phyloP scores from a whole-genome alignment of 306 rosid species.

The Ochetophila trinervis region DNA sequence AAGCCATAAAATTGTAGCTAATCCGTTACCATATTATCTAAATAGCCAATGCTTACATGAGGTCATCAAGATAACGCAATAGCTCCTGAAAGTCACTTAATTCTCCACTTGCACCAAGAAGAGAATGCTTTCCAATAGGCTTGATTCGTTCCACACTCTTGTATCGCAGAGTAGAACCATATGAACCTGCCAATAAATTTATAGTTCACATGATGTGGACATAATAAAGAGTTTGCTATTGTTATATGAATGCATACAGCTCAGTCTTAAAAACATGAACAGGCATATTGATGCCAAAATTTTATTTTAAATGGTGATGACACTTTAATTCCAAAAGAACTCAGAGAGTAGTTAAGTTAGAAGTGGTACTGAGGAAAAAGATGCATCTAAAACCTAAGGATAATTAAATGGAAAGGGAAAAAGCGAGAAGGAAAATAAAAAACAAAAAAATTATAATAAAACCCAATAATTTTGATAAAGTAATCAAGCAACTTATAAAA shows the following conservation, averaged over 20 bases:
- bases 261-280: no score
- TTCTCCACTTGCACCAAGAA: constrained; percentile 94
- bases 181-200: constrained; percentile 58
- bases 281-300: no score
- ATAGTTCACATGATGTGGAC: constrained; percentile 15
- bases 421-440: no score
- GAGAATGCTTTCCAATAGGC: constrained; percentile 84
- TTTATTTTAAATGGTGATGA: no score
- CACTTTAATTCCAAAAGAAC: no score
- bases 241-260: background rate
- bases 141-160: constrained; percentile 85
- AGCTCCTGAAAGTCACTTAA: constrained; percentile 94
- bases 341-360: no score
- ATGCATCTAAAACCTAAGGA: no score
- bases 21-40: background rate
- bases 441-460: no score
- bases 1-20: background rate
- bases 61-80: constrained; percentile 70
- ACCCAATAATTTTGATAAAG: no score
- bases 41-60: constrained; percentile 50
- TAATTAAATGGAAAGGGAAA: no score
- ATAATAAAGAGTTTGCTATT: background rate
- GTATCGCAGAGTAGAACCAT: constrained; percentile 92
- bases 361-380: no score
- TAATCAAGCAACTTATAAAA: no score